phyloP scores from a whole-genome alignment of 768 basidiomycete species.

The Suillus cothurnatus region DNA sequence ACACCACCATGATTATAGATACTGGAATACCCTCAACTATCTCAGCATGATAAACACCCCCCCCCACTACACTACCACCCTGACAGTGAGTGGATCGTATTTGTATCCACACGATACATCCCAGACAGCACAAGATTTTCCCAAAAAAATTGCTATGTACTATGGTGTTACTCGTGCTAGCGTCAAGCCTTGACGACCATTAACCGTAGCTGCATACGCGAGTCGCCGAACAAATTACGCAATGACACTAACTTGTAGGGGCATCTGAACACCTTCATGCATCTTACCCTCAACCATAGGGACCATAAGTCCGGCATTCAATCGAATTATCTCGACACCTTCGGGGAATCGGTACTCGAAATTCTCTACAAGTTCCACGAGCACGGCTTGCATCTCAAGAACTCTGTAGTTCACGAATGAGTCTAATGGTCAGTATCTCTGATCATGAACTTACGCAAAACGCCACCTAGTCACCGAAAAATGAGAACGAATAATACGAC shows the following conservation, averaged over 20 bases:
- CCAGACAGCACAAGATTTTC: no score
- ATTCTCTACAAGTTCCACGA: constrained; percentile 37
- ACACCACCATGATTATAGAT: no score
- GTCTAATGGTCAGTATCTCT: not conserved
- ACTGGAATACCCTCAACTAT: no score
- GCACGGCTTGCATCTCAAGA: constrained; percentile 37
- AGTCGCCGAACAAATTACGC: no score
- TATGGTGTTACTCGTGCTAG: no score
- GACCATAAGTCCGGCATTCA: constrained; percentile 33
- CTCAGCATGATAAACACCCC: no score
- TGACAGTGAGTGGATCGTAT: no score
- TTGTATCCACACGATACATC: no score
- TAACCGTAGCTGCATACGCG: no score
- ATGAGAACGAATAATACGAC: not conserved
- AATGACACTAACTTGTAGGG: constrained; percentile 29
- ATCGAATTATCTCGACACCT: constrained; percentile 32
- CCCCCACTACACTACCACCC: no score
- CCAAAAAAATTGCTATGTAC: no score
- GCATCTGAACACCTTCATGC: constrained; percentile 34
- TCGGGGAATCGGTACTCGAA: constrained; percentile 38
- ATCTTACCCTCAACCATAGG: constrained; percentile 36
- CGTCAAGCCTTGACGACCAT: no score
- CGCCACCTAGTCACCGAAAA: constrained; percentile 11
- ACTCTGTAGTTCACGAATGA: constrained; percentile 20
- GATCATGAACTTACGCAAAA: constrained; percentile 13